These are phyloP conservation scores for Zea mays DNA, from an alignment of 176 grass and related monocot species.

Conservation along the genomic window DNA sequence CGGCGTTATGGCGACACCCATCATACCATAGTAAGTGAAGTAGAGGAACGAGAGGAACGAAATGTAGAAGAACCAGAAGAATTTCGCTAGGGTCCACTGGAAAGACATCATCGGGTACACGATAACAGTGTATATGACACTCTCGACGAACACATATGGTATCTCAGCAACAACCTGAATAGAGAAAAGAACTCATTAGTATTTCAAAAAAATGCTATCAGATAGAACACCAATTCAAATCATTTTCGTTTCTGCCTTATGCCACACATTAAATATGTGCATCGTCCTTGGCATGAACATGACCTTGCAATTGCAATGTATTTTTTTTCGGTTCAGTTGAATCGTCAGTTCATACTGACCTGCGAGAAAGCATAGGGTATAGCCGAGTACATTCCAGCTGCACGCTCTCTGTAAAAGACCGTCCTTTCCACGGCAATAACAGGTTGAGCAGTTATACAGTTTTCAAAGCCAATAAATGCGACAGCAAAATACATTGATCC, in stretches of 20 bases:
- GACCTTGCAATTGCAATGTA: not conserved
- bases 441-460: slow-evolving; percentile 65
- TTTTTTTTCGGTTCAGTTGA: slow-evolving; percentile 27
- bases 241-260: not conserved
- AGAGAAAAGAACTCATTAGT: not conserved
- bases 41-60: slow-evolving; percentile 68
- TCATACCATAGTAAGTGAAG: slow-evolving; percentile 85
- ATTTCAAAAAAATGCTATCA: slow-evolving; percentile 24
- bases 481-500: slow-evolving; percentile 82
- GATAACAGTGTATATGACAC: slow-evolving; percentile 46
- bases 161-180: slow-evolving; percentile 76
- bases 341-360: slow-evolving; percentile 44
- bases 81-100: slow-evolving; percentile 63
- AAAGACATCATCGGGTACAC: slow-evolving; percentile 68
- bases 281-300: not conserved
- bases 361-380: slow-evolving; percentile 75
- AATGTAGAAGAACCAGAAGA: slow-evolving; percentile 82
- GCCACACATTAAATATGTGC: not conserved
- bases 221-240: slow-evolving; percentile 4
- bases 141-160: slow-evolving; percentile 68
- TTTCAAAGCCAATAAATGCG: slow-evolving; percentile 58
- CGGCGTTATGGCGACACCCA: slow-evolving; percentile 59
- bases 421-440: slow-evolving; percentile 69
- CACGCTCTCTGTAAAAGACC: slow-evolving; percentile 68
- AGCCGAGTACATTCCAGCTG: slow-evolving; percentile 80